Conservation (phyloP, 2,329 filamentous ascomycete genomes). For the Colletotrichum higginsianum region DNA sequence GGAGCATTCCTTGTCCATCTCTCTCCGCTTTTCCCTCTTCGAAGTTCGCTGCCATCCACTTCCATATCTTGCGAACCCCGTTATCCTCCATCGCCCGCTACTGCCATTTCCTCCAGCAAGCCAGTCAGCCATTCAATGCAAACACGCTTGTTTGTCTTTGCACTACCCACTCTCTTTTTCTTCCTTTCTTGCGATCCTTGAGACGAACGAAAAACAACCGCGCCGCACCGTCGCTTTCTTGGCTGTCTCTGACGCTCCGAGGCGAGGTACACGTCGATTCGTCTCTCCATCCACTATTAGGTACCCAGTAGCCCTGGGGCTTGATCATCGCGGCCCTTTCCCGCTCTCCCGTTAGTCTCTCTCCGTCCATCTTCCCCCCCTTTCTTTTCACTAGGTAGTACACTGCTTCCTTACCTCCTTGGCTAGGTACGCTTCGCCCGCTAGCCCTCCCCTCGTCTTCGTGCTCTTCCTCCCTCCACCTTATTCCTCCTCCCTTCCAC, state of each 20-base stretch:
- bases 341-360: conserved; percentile 15
- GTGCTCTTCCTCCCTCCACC: background rate
- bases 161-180: background rate
- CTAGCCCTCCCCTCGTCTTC: too few species aligned
- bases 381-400: background rate
- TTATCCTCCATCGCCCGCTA: conserved; percentile 2
- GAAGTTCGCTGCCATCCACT: conserved; percentile 4
- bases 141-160: conserved; percentile 3
- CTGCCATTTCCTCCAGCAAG: background rate
- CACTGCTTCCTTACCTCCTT: background rate
- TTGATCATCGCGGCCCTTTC: conserved; percentile 13
- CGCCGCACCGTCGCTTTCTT: background rate
- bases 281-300: background rate
- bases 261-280: background rate
- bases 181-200: background rate
- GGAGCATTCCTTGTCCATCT: conserved; percentile 19
- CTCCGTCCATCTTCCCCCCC: background rate
- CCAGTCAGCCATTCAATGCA: background rate
- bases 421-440: too few species aligned
- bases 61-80: background rate
- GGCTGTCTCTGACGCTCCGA: background rate
- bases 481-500: conserved; percentile 9
- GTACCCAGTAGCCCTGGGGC: background rate
- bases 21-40: conserved; percentile 24
- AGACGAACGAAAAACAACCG: background rate